These are phyloP conservation scores for Dionaea muscipula DNA, from an alignment of 179 eudicot genomes.

Conservation along the genomic window DNA sequence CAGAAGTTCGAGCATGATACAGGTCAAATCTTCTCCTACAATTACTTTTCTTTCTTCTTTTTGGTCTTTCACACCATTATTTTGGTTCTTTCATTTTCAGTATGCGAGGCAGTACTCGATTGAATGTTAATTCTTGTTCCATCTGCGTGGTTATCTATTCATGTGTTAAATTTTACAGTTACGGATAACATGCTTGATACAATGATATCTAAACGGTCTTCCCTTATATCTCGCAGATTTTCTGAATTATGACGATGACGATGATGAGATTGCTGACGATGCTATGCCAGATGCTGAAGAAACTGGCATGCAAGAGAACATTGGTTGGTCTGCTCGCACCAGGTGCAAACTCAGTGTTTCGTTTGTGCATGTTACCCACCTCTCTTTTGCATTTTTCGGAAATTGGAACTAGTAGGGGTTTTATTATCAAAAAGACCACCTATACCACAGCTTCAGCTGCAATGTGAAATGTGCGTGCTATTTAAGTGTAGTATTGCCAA, in stretches of 20 bases:
- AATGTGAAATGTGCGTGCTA: no score
- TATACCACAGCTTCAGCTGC: no score
- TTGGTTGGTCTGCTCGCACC: slow-evolving; percentile 97
- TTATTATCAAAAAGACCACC: no score
- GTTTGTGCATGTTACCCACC: no score
- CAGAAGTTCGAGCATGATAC: slow-evolving; percentile 57
- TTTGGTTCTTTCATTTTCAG: neutral
- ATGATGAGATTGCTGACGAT: slow-evolving; percentile 43
- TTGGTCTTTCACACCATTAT: neutral
- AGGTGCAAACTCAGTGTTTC: slow-evolving; percentile 47
- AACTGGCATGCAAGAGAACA: slow-evolving; percentile 50
- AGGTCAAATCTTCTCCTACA: slow-evolving; percentile 33
- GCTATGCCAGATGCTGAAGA: slow-evolving; percentile 59
- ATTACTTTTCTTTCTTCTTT: neutral
- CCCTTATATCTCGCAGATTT: slow-evolving; percentile 39
- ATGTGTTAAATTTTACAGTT: neutral
- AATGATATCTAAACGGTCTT: neutral
- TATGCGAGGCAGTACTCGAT: neutral
- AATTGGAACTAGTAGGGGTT: no score
- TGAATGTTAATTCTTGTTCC: no score
- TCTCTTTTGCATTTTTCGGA: no score
- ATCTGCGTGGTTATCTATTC: no score
- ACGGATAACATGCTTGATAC: neutral
- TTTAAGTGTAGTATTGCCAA: neutral
- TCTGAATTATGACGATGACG: slow-evolving; percentile 61